A percentile compares a stretch with the other conserved stretches of the same genome.
Evolutionary conservation across 805 yeast genomes (phyloP).

Genomic region (Candida montana): DNA sequence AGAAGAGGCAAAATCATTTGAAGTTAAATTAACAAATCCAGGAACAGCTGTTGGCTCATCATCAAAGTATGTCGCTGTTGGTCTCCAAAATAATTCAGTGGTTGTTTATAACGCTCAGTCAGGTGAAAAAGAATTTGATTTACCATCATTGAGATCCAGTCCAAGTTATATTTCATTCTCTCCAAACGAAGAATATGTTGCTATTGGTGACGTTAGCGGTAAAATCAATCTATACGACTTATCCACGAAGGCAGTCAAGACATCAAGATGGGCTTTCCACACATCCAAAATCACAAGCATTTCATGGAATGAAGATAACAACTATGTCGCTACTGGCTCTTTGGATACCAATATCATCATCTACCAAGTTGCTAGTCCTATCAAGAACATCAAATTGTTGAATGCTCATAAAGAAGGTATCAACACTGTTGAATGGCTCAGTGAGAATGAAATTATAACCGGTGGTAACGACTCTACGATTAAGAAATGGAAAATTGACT

Average conservation of each 20-base stretch:
- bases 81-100: slow-evolving; percentile 36
- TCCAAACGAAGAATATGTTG: slow-evolving; percentile 61
- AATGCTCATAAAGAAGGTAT: slow-evolving; percentile 91
- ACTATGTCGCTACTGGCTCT: slow-evolving; percentile 72
- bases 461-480: slow-evolving; percentile 81
- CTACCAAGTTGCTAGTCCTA: slow-evolving; percentile 75
- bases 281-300: slow-evolving; percentile 75
- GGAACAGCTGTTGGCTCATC: slow-evolving; percentile 44
- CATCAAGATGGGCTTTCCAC: slow-evolving; percentile 96
- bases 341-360: slow-evolving; percentile 77
- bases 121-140: slow-evolving; percentile 22
- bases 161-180: slow-evolving; percentile 65
- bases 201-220: slow-evolving; percentile 85
- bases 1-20: slow-evolving; percentile 26
- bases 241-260: slow-evolving; percentile 48
- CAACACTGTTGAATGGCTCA: slow-evolving; percentile 63
- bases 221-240: slow-evolving; percentile 71
- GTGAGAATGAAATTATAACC: slow-evolving; percentile 46
- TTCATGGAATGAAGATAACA: slow-evolving; percentile 72
- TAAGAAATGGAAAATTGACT: slow-evolving; percentile 56
- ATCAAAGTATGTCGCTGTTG: slow-evolving; percentile 40
- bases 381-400: slow-evolving; percentile 63
- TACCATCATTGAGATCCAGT: slow-evolving; percentile 50
- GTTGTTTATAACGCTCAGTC: slow-evolving; percentile 33
- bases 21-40: slow-evolving; percentile 29